Base-by-base conservation (phyloP, 768 basidiomycete genomes). In the Coprinopsis sp. region DNA sequence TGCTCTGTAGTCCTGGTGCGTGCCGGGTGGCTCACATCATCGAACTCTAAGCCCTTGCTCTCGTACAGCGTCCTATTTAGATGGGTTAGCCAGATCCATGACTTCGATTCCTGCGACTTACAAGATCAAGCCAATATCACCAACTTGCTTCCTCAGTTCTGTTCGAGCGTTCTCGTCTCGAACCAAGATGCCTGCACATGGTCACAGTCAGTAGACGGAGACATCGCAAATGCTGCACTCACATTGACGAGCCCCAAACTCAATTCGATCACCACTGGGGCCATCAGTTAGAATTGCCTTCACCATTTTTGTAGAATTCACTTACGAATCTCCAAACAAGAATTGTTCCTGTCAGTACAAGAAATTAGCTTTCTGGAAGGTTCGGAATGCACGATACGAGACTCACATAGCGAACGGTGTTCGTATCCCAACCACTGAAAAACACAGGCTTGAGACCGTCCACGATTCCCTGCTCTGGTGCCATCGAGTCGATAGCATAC, bases 161-260 rank as follows among this genome's bases (percentile, higher is more conserved):
- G 78, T 57, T 19, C 68, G 63, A 2, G 82, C 79, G 6, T 58
- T 60, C 0, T 83, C 72, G 44, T 86, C 68, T 4, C 86, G 81
- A 6, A 88, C 86, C 3, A 88, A 64, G 25, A 88, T 83, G 49
- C 82, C 86, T 87, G 43, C 14, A 24, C n/a, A n/a, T n/a, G n/a
- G n/a, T n/a, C n/a, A n/a, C n/a, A n/a, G n/a, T n/a, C n/a, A n/a
- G n/a, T n/a, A n/a, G n/a, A n/a, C n/a, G n/a, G n/a, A n/a, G n/a
- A n/a, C n/a, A n/a, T n/a, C n/a, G n/a, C n/a, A n/a, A n/a, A n/a
- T n/a, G n/a, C n/a, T n/a, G n/a, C 13, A 48, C 68, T 43, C 45
- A 84, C 84, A 86, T 64, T 86, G 84, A 11, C 78, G 64, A 0
- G 82, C 78, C 0, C 83, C 84, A 11, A 84, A 78, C 52, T 81